Base-by-base conservation (phyloP, 75 land plant species). In the Picea sitchensis region DNA sequence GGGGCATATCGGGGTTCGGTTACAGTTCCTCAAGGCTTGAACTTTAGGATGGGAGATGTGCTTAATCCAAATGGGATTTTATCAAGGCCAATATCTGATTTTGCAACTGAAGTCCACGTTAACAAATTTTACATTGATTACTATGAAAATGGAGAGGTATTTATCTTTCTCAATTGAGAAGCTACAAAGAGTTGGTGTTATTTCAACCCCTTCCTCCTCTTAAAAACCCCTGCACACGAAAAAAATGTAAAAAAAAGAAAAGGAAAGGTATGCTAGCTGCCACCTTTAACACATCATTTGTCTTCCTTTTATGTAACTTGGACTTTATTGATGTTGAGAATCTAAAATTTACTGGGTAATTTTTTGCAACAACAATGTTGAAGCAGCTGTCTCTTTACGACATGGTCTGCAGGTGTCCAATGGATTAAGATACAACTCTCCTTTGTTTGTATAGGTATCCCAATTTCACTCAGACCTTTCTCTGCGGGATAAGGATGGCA, bases 21-120 rank as follows among this genome's bases (percentile, higher is more conserved):
- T n/a, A 95, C 87, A 74, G 93, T 97, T 58, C 99, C 99, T 76
- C 95, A 97, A 77, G 99, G 99, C 26, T 83, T 95, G 21, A 91
- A 93, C 78, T 95, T 97, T 82, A 89, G 88, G 12, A 38, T 93
- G n/a, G 94, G 98, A 44, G 99, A 97, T 86, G 99, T 88, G n/a
- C 57, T 97, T 67, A 65, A 80, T n/a, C 91, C 98, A 21, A 82
- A 38, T 59, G 98, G 99, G 9, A 81, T 95, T 72, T 84, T 97
- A 21, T 85, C 94, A 5, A 79, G 65, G 59, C 93, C 99, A 26
- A 76, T 90, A 54, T 68, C 82, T 44, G 84, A 82, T 75, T 88
- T 93, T 56, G 82, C 90, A 38, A 86, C 91, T 23, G 90, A 91
- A 73, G 92, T 97, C 69, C 91, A 91, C 73, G 91, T 97, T 72